Evolutionary conservation across 2,329 filamentous ascomycete species (phyloP).

Genomic region (Colletotrichum zoysiae): DNA sequence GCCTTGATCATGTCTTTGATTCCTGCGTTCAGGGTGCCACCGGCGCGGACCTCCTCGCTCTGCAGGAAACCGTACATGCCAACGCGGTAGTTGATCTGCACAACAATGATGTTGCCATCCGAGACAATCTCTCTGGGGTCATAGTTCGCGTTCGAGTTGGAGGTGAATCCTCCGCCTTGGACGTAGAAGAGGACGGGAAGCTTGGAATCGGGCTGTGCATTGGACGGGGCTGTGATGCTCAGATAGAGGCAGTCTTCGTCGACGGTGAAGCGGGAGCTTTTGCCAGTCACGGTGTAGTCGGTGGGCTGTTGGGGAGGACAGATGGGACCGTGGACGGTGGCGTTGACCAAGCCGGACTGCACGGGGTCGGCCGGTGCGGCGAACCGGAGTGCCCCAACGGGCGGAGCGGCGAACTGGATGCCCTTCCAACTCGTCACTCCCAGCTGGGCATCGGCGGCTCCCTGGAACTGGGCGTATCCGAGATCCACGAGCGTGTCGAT

Average conservation of each 20-base stretch:
- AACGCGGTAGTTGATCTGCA: constrained; percentile 83
- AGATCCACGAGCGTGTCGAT: constrained; percentile 66
- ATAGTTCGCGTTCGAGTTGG: constrained; percentile 61
- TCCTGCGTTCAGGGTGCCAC: constrained; percentile 36
- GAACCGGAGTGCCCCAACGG: constrained; percentile 75
- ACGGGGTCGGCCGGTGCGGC: constrained; percentile 70
- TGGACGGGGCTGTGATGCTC: constrained; percentile 71
- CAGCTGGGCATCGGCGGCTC: constrained; percentile 55
- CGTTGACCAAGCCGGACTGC: constrained; percentile 61
- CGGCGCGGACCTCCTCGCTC: constrained; percentile 36
- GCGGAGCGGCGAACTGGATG: constrained; percentile 79
- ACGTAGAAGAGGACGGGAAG: constrained; percentile 74
- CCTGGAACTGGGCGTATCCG: constrained; percentile 75
- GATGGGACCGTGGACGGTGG: constrained; percentile 52
- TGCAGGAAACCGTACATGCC: constrained; percentile 79
- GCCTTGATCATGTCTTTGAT: constrained; percentile 60
- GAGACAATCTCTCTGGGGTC: constrained; percentile 73
- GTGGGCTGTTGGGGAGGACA: constrained; percentile 50
- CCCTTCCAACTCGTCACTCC: constrained; percentile 80
- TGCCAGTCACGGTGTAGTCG: constrained; percentile 40
- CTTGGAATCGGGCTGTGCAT: constrained; percentile 60
- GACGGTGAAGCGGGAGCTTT: constrained; percentile 43
- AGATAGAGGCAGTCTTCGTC: constrained; percentile 79
- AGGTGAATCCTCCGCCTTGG: constrained; percentile 73
- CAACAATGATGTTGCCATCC: constrained; percentile 73